Percentiles rank a stretch among this genome's conserved stretches.
Evolutionary conservation across 2,329 filamentous ascomycete species (phyloP).

Genomic region (Orbilia blumenaviensis): DNA sequence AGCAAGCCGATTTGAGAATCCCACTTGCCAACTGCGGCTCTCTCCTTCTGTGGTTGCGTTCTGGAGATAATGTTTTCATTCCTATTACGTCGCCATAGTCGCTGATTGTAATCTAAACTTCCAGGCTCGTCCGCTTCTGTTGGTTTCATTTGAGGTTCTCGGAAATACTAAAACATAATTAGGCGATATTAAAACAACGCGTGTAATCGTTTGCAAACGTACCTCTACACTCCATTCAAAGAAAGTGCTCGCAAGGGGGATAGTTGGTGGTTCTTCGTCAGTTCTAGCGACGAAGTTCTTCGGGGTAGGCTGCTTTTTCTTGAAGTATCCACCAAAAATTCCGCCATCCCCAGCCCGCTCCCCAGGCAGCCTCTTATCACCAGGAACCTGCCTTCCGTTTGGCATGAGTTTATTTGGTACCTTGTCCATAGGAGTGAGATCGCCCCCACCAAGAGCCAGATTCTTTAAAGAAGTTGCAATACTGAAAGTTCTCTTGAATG

Average conservation of each 20-base stretch:
- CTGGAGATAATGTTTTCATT: constrained; percentile 92
- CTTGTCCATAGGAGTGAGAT: constrained; percentile 59
- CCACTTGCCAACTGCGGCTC: constrained; percentile 86
- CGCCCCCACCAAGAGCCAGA: constrained; percentile 63
- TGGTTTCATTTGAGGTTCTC: constrained; percentile 96
- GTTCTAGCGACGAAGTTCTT: constrained; percentile 75
- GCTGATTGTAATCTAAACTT: constrained; percentile 93
- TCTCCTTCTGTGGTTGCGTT: constrained; percentile 91
- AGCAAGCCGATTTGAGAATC: constrained; percentile 82
- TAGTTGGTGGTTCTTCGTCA: constrained; percentile 67
- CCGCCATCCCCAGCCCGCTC: constrained; percentile 58
- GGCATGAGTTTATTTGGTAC: constrained; percentile 37
- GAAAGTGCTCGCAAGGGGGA: constrained; percentile 84
- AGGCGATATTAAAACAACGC: constrained; percentile 39
- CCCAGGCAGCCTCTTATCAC: constrained; percentile 57
- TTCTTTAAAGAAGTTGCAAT: constrained; percentile 73
- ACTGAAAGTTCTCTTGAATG: constrained; percentile 71
- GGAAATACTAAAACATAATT: constrained; percentile 74
- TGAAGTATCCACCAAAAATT: constrained; percentile 60
- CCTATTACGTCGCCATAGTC: constrained; percentile 88
- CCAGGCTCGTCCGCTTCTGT: constrained; percentile 96
- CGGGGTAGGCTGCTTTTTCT: constrained; percentile 76
- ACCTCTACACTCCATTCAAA: constrained; percentile 92
- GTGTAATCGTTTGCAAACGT: constrained; percentile 55
- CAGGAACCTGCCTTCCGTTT: constrained; percentile 40